Percentiles rank a stretch among this genome's conserved stretches.
phyloP scores from a whole-genome alignment of 2,329 filamentous ascomycete species.

The Colletotrichum scovillei region DNA sequence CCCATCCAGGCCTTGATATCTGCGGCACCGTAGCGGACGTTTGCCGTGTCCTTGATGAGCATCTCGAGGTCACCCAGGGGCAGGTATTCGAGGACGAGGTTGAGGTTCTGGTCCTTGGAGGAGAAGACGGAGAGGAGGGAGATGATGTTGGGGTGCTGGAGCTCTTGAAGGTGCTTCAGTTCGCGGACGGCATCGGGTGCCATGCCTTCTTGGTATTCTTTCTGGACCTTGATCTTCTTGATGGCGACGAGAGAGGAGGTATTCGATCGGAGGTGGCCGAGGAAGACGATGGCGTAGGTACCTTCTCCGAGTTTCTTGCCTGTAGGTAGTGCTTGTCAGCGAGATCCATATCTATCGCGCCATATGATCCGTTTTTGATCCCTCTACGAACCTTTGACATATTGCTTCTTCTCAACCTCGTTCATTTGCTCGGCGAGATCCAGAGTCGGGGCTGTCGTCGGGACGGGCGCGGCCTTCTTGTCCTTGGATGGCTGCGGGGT shows the following conservation, averaged over 20 bases:
- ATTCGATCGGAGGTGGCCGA: conserved; percentile 81
- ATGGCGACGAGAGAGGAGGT: conserved; percentile 85
- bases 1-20: conserved; percentile 99
- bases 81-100: conserved; percentile 93
- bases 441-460: conserved; percentile 53
- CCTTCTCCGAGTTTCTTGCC: conserved; percentile 94
- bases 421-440: conserved; percentile 85
- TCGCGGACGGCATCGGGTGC: conserved; percentile 95
- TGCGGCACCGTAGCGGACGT: conserved; percentile 83
- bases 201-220: conserved; percentile 90
- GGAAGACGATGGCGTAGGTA: conserved; percentile 96
- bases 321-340: conserved; percentile 46
- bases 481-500: conserved; percentile 50
- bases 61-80: conserved; percentile 95
- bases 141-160: conserved; percentile 96
- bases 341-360: background rate
- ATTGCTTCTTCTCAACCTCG: conserved; percentile 85
- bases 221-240: conserved; percentile 91
- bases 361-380: fast-evolving
- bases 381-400: conserved; percentile 78
- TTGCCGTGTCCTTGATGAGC: conserved; percentile 86
- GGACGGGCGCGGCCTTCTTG: conserved; percentile 35
- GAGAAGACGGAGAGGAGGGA: conserved; percentile 92
- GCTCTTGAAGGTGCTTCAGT: conserved; percentile 93
- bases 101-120: conserved; percentile 95